Percentiles rank a stretch among this genome's conserved stretches.
phyloP scores from a whole-genome alignment of 768 basidiomycete species.

The Krasilnikovozyma curviuscula region DNA sequence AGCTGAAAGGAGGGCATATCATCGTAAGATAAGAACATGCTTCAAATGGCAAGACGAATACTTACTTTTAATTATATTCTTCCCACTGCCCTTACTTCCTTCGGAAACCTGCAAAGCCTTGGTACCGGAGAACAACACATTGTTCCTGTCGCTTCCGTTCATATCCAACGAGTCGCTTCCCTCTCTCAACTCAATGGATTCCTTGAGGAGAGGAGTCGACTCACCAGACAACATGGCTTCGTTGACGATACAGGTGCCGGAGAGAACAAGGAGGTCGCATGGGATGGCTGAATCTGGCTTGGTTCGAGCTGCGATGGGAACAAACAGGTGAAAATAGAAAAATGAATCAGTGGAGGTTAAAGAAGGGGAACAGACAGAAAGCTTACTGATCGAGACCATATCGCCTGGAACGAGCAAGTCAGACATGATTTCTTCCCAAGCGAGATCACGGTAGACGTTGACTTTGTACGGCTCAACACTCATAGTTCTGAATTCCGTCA shows the following conservation, averaged over 20 bases:
- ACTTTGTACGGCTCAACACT: constrained; percentile 77
- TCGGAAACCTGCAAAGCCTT: constrained; percentile 73
- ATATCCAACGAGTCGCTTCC: constrained; percentile 56
- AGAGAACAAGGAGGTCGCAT: constrained; percentile 78
- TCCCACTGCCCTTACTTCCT: constrained; percentile 27
- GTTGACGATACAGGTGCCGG: constrained; percentile 89
- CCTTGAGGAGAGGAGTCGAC: constrained; percentile 89
- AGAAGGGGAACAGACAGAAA: not conserved
- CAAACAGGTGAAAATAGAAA: not conserved
- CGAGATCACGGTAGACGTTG: constrained; percentile 50
- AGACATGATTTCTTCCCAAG: constrained; percentile 63
- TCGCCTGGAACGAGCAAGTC: constrained; percentile 84
- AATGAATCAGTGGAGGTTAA: not conserved
- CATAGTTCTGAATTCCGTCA: constrained; percentile 95
- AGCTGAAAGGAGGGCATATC: constrained; percentile 31
- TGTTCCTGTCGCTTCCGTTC: constrained; percentile 68
- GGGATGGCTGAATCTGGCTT: constrained; percentile 69
- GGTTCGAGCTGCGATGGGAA: constrained; percentile 25
- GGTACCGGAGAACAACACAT: constrained; percentile 85
- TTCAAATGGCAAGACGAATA: too few species aligned
- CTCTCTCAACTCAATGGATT: constrained; percentile 74
- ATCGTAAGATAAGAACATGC: not conserved
- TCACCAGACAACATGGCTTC: constrained; percentile 99
- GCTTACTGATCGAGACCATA: constrained; percentile 58
- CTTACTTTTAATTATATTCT: not conserved